phyloP scores from a whole-genome alignment of 495 filamentous ascomycete species.

The Podospora anserina region DNA sequence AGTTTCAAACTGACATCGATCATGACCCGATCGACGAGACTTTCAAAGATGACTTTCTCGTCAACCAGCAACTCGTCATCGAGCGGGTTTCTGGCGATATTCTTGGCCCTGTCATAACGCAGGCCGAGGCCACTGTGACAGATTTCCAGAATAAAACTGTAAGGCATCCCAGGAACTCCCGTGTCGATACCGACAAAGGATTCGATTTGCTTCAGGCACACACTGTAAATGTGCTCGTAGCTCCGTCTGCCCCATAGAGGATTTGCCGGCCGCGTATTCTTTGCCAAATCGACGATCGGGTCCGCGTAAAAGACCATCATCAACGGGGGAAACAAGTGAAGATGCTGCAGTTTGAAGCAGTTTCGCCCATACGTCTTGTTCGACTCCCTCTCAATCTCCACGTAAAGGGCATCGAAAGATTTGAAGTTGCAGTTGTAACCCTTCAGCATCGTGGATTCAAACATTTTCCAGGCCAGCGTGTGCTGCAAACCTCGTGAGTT shows the following conservation, averaged over 20 bases:
- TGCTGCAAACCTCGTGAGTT: not conserved
- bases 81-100: not conserved
- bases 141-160: not conserved
- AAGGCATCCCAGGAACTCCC: no score
- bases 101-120: not conserved
- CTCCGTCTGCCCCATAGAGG: not conserved
- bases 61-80: not conserved
- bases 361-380: not conserved
- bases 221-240: not conserved
- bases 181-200: not conserved
- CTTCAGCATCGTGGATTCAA: not conserved
- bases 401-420: not conserved
- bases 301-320: not conserved
- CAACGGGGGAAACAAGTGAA: not conserved
- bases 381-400: not conserved
- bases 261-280: not conserved
- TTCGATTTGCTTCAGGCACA: not conserved
- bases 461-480: not conserved
- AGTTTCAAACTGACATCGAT: not conserved
- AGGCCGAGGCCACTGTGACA: not conserved
- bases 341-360: not conserved
- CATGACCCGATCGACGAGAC: not conserved
- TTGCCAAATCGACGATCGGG: not conserved
- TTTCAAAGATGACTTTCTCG: conserved; percentile 6
- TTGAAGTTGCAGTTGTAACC: not conserved